These are phyloP conservation scores for Magnusiomyces tetraspermus DNA, from an alignment of 1,139 yeast species.

Conservation along the genomic window DNA sequence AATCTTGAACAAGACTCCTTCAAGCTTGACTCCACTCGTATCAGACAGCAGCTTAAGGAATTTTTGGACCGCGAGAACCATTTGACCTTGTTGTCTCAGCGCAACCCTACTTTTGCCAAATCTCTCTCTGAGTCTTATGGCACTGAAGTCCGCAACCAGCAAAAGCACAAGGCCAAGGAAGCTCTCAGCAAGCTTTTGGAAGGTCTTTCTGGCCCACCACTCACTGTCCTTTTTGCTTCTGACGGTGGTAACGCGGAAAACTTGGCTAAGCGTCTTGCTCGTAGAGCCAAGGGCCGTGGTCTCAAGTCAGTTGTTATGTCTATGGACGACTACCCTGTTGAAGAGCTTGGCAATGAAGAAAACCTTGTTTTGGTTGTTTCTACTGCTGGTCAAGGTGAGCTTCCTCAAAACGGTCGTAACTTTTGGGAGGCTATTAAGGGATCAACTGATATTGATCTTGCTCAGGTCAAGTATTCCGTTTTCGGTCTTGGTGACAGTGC, in stretches of 20 bases:
- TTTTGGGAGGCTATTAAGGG: constrained; percentile 78
- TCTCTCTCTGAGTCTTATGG: constrained; percentile 58
- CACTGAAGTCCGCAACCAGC: constrained; percentile 50
- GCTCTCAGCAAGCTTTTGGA: constrained; percentile 71
- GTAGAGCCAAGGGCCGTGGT: constrained; percentile 82
- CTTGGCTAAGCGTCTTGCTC: constrained; percentile 68
- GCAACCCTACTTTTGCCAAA: constrained; percentile 69
- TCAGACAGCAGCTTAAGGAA: constrained; percentile 64
- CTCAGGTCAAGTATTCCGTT: constrained; percentile 59
- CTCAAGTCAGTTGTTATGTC: constrained; percentile 66
- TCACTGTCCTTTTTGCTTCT: constrained; percentile 83
- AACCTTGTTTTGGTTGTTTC: constrained; percentile 76
- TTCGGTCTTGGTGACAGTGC: constrained; percentile 91
- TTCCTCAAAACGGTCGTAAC: constrained; percentile 87
- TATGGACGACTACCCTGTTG: constrained; percentile 78
- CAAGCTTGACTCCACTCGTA: constrained; percentile 74
- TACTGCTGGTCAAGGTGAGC: constrained; percentile 97
- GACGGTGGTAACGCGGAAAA: constrained; percentile 93
- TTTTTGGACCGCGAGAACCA: constrained; percentile 88
- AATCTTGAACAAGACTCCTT: constrained; percentile 45
- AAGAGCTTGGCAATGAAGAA: constrained; percentile 73
- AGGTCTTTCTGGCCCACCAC: constrained; percentile 87
- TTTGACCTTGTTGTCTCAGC: constrained; percentile 61
- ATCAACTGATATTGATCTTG: constrained; percentile 62
- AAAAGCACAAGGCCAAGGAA: constrained; percentile 60